Percentiles rank a stretch among this genome's conserved stretches.
phyloP scores from a whole-genome alignment of 1,284 basidiomycete genomes.

The Pisolithus thermaeus region DNA sequence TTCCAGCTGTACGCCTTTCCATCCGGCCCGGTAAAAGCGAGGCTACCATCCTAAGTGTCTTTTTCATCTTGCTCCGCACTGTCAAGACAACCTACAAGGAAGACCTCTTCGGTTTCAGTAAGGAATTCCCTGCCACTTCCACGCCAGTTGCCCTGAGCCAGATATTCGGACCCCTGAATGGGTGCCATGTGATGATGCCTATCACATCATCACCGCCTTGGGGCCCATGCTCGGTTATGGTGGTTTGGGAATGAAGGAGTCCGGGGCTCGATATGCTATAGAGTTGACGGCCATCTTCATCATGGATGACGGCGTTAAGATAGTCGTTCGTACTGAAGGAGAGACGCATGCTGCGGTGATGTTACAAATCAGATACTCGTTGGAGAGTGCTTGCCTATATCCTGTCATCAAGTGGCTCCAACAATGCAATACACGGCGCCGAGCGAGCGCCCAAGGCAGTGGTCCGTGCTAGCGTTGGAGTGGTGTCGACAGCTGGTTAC shows the following conservation, averaged over 20 bases:
- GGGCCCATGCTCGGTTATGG: slow-evolving; percentile 1
- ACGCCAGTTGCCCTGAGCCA: neutral
- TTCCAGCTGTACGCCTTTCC: slow-evolving; percentile 7
- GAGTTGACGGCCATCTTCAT: slow-evolving; percentile 1
- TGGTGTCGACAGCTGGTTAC: too few species aligned
- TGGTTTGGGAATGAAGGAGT: neutral
- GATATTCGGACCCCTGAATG: neutral
- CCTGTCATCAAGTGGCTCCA: too few species aligned
- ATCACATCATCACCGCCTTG: neutral
- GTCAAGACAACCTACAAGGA: too few species aligned
- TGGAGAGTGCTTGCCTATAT: too few species aligned
- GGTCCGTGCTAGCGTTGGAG: too few species aligned
- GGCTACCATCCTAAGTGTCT: neutral
- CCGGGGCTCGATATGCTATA: neutral
- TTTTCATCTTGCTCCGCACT: too few species aligned
- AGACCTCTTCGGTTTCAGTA: too few species aligned
- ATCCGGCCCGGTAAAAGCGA: slow-evolving; percentile 8
- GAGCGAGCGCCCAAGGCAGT: too few species aligned
- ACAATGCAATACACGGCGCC: too few species aligned
- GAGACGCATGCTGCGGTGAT: neutral
- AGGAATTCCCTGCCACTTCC: too few species aligned
- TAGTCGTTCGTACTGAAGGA: neutral
- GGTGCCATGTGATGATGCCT: slow-evolving; percentile 6
- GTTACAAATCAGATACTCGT: too few species aligned
- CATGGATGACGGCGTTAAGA: slow-evolving; percentile 1